Base-by-base conservation (phyloP, 2,329 filamentous ascomycete genomes). In the Ascomycota sp. region DNA sequence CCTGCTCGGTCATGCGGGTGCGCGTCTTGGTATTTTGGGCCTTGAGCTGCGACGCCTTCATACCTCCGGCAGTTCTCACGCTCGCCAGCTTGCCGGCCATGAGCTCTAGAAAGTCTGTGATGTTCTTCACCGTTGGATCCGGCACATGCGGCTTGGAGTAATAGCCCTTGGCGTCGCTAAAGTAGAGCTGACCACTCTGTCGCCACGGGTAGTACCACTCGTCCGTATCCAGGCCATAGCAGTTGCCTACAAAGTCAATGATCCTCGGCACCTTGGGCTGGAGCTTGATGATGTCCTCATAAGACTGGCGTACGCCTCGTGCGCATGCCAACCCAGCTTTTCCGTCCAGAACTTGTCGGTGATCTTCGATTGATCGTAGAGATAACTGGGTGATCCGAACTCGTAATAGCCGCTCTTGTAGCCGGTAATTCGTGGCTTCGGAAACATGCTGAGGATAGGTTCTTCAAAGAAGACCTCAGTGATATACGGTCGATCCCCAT, bases 401-500 rank as follows among this genome's bases (percentile, higher is more conserved):
- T 12, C 7, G 20, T 23, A 29, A 10, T 20, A 22, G 27, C 27
- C 27, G 9, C 19, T 12, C 10, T 29, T 21, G 27, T 23, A 29
- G n/a, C 20, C 27, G 9, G 19, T 22, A 9, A 29, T 29, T 8
- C n/a, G 19, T 5, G 27, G 27, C 27, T n/a, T 29, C 20, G 27
- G 27, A n/a, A 21, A n/a, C 6, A 29, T 15, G 8, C 22, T 12
- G 3, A 20, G 19, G 5, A 29, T 29, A 2, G 27, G 27, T 7
- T 29, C 28, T 17, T 29, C 28, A 11, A 23, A 29, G 13, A 23
- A 29, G n/a, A 29, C 28, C 20, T 29, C 28, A n/a, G n/a, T 22
- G 6, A 29, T 12, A 12, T 15, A 23, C 7, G 28, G 28, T 21
- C 20, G 12, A 11, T 23, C 20, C 5, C 28, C 28, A 2, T 29